These are phyloP conservation scores for Corymbia maculata DNA, from an alignment of 345 rosid species.

Conservation along the genomic window DNA sequence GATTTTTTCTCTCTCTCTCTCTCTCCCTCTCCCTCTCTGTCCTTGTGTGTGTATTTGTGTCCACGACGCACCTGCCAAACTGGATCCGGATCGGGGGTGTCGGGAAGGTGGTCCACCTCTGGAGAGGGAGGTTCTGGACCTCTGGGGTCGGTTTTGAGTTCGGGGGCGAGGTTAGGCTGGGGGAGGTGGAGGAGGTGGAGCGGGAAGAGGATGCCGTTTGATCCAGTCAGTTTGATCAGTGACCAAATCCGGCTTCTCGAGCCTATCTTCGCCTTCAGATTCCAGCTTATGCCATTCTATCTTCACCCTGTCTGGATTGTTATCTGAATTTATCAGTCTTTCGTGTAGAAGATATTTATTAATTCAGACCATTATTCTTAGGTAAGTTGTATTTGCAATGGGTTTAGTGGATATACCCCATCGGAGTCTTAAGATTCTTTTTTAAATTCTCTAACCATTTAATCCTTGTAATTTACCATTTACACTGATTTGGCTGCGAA, in stretches of 20 bases:
- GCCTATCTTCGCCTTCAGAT: constrained; percentile 19
- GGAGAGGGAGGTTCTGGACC: too few relatives aligned
- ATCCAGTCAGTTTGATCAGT: constrained; percentile 10
- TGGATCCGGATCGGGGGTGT: too few relatives aligned
- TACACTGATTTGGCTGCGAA: not conserved
- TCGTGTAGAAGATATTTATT: not conserved
- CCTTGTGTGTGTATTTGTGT: too few relatives aligned
- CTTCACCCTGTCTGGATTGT: not conserved
- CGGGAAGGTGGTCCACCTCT: too few relatives aligned
- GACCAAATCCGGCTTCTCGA: constrained; percentile 17
- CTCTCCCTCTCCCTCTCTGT: too few relatives aligned
- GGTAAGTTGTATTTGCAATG: not conserved
- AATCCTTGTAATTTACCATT: not conserved
- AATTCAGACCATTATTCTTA: not conserved
- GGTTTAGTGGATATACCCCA: not conserved
- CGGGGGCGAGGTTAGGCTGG: too few relatives aligned
- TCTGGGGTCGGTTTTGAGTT: too few relatives aligned
- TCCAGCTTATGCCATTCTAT: not conserved
- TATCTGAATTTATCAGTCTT: not conserved
- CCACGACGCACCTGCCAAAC: too few relatives aligned
- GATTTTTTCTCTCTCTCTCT: too few relatives aligned
- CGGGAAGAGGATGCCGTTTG: too few relatives aligned
- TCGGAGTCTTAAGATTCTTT: not conserved
- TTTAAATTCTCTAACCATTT: not conserved
- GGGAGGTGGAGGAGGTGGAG: too few relatives aligned